phyloP scores from a whole-genome alignment of 176 grass and related monocot species.

The Zizania latifolia region DNA sequence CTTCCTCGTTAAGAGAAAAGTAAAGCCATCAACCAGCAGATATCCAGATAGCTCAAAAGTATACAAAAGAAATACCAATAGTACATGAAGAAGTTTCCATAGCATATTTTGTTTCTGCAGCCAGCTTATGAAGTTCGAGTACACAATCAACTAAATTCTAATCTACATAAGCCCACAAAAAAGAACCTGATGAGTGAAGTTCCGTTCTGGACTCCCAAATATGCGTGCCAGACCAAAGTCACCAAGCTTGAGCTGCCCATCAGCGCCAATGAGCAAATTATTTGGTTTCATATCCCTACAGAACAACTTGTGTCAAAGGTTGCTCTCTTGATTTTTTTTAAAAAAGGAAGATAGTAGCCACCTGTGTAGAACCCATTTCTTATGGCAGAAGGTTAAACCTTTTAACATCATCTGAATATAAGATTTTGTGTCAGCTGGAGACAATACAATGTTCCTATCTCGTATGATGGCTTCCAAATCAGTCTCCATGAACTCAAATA shows the following conservation, averaged over 20 bases:
- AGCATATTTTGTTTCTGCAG: slow-evolving; percentile 3
- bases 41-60: background rate
- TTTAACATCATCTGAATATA: slow-evolving; percentile 97
- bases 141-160: background rate
- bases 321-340: background rate
- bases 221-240: slow-evolving; percentile 95
- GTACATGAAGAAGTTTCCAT: background rate
- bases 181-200: slow-evolving; percentile 91
- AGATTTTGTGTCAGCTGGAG: slow-evolving; percentile 87
- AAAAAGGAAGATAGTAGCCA: slow-evolving; percentile 34
- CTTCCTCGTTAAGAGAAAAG: background rate
- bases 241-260: slow-evolving; percentile 92
- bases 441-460: slow-evolving; percentile 76
- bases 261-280: slow-evolving; percentile 84
- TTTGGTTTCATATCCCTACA: slow-evolving; percentile 99
- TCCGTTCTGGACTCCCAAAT: slow-evolving; percentile 90
- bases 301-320: slow-evolving; percentile 17
- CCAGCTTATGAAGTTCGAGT: background rate
- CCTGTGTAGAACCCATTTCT: slow-evolving; percentile 99
- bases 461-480: slow-evolving; percentile 96
- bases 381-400: slow-evolving; percentile 86
- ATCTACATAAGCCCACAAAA: background rate
- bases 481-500: slow-evolving; percentile 98
- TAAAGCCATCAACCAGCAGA: background rate
- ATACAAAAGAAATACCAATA: slow-evolving; percentile 17